Base-by-base conservation (phyloP, 1,284 basidiomycete species). In the Cystobasidium sp. region DNA sequence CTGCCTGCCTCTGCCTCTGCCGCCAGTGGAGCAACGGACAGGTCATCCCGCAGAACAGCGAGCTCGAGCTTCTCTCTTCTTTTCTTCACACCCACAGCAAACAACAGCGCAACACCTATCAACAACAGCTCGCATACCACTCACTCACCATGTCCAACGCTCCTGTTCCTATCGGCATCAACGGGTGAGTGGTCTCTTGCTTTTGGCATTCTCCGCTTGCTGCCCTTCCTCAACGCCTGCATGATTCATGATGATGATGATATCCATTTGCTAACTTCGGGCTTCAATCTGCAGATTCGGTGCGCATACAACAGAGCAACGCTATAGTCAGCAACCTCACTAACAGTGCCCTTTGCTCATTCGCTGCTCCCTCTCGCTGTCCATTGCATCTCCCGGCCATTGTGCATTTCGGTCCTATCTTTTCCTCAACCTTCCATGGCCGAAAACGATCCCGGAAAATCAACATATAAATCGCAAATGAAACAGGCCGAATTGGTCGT, bases 401-500 rank as follows among this genome's bases (percentile, higher is more conserved):
- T 31, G 31, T 31, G 31, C 31, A 31, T 31, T 31, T 31, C 5
- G 31, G 31, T 31, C 31, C 56, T 39, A 59, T 41, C 16, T 14
- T 6, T 41, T 59, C 64, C 64, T 66, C 64, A 66, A 66, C 64
- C 39, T 66, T 66, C 41, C 10, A 53, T 51, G 31, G n/a, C 37
- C 37, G 55, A 43, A 8, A 20, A 66, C 16, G 14, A 64, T 31
- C 41, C 14, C 18, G 9, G 1, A 18, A 18, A 41, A 9, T 6
- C 46, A n/a, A 47, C n/a, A 52, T 39, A 8, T 44, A 24, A 1
- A 43, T 37, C 31, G 5, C 1, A 14, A 31, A 8, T 16, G 24
- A 20, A 63, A 65, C 77, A 94, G 94, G 94, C 87, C 94, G 94
- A 87, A 97, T 97, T 82, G 94, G 95, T 83, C 94, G 94, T 85